Base-by-base conservation (phyloP, 257 asterid species). In the Gynochthodes officinalis region DNA sequence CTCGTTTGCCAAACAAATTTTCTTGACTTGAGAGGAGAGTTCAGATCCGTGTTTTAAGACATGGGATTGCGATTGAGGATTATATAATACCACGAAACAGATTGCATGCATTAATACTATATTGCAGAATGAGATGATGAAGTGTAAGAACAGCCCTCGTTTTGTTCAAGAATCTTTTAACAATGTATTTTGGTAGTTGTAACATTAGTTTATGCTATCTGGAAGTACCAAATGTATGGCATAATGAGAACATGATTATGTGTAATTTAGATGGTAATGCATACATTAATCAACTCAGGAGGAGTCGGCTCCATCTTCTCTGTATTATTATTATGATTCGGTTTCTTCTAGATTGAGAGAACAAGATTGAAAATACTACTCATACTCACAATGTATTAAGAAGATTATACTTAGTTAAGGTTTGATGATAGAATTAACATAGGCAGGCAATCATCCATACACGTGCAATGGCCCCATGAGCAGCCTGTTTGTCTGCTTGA, bases 381-480 rank as follows among this genome's bases (percentile, higher is more conserved):
- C n/a, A n/a, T n/a, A n/a, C n/a, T n/a, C n/a, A n/a, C n/a, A n/a
- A n/a, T n/a, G n/a, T n/a, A n/a, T n/a, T n/a, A n/a, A n/a, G n/a
- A n/a, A n/a, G n/a, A n/a, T n/a, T n/a, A n/a, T 18, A 50, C 18
- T 50, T 50, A 14, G 57, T 50, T 50, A 1, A 9, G 57, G 27
- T 16, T 50, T 50, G 57, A 50, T 18, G 57, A 50, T 18, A 2
- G 21, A 50, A 50, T 18, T 50, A 50, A 5, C 25, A 50, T 60
- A n/a, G n/a, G n/a, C 11, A 27, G 15, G 75, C 82, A 83, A 87
- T 82, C 75, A 80, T 84, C 77, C 77, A n/a, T 82, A 82, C 91
- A 87, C 93, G 96, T 89, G 97, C 82, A 76, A 73, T 42, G 92
- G 90, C 23, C 96, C 97, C 90, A 90, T 83, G 88, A 81, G 87